phyloP scores from a whole-genome alignment of 106 monocot species.

The Chionographis japonica region DNA sequence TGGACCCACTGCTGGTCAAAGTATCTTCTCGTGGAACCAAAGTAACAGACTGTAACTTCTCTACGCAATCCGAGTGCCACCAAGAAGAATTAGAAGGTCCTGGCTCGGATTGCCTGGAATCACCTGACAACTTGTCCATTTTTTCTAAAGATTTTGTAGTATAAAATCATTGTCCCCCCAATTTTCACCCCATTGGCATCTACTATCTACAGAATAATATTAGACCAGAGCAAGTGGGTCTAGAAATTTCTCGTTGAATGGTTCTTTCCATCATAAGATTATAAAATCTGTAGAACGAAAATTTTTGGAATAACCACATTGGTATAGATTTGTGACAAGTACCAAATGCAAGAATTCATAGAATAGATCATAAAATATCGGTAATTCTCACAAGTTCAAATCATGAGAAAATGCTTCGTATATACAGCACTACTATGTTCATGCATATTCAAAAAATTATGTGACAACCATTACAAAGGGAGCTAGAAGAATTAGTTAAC shows the following conservation, averaged over 20 bases:
- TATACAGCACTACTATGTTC: no score
- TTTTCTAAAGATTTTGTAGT: conserved; percentile 6
- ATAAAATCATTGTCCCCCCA: conserved; percentile 12
- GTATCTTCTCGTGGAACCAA: conserved; percentile 28
- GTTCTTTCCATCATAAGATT: no score
- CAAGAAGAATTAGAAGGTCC: conserved; percentile 36
- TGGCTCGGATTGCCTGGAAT: conserved; percentile 33
- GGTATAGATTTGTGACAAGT: no score
- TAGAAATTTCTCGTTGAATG: neutral
- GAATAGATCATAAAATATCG: no score
- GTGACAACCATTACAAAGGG: no score
- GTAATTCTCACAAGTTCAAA: no score
- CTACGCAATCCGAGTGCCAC: conserved; percentile 40
- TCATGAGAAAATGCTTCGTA: no score
- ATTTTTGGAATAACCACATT: no score
- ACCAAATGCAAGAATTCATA: neutral
- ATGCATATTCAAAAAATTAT: no score
- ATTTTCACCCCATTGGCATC: conserved; percentile 12
- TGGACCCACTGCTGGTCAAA: conserved; percentile 18
- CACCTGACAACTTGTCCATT: conserved; percentile 39
- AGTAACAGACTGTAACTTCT: conserved; percentile 53
- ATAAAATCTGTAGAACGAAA: no score
- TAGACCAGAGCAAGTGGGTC: neutral
- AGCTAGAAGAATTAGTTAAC: no score
- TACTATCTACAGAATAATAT: neutral